Base-by-base conservation (phyloP, 148 eudicot genomes). In the Camellia lanceoleosa region DNA sequence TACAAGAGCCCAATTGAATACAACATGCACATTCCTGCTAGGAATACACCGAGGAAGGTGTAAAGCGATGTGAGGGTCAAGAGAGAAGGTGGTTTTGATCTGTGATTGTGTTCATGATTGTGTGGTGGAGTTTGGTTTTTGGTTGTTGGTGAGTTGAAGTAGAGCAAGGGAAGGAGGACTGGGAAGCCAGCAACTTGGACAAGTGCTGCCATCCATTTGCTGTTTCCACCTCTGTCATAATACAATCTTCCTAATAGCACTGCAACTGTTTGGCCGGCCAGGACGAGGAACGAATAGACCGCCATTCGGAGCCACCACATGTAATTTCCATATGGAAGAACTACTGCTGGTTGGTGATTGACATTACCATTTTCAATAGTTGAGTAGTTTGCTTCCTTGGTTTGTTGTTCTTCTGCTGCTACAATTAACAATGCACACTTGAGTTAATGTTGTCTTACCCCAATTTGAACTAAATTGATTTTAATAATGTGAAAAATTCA, bases 1-100 rank as follows among this genome's bases (percentile, higher is more conserved):
- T 86, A 83, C 16, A 65, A n/a, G 9, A 92, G 89, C 0, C 96
- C 96, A 4, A 92, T 60, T 11, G 96, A 73, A 81, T 86, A 92
- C 11, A 90, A 16, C 85, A 87, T 71, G 68, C 84, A 74, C 15
- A 61, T 30, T 51, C 66, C 84, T 4, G 91, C 92, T 16, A 87
- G 12, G 38, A 92, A 83, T 4, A 90, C 23, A 59, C 92, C 95
- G 0, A 89, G 82, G 11, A 13, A 43, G 10, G 66, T 11, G 65
- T 86, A 89, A 20, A 89, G 42, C 6, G 73, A 46, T 3, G 41
- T 73, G 0, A 90, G 83, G 47, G 68, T 78, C 5, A 38, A 1
- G 44, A 79, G 73, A 0, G 86, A 86, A 7, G 23, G 19, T 1
- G 68, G 46, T 5, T 73, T 55, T 2, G 12, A 30, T 30, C 38